Evolutionary conservation across 2,329 filamentous ascomycete genomes (phyloP), one percentile per base, ranked within the genome.

Genomic region (Bipolaris gigantea): DNA sequence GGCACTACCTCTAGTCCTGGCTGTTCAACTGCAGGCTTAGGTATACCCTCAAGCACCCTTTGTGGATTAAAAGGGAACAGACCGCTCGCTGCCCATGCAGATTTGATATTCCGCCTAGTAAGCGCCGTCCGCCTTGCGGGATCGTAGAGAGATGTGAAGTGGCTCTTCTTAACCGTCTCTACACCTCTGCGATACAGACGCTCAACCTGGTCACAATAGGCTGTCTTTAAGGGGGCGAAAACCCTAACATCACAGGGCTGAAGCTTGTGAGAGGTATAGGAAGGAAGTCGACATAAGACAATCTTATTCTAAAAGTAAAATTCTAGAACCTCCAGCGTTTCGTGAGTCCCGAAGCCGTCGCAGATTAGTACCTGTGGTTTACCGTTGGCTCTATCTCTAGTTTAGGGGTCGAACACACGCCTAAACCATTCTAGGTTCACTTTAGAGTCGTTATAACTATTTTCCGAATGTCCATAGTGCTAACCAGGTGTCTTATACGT

Each of bases 41-140:
- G 65, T 16, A 63, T 66, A 55, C 57, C 48, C 56, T 49, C 58
- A 10, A 73, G 62, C 43, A 73, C 69, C 56, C 61, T 70, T n/a
- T 69, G 34, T 60, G 57, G 66, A 51, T 72, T 70, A 42, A 70
- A 71, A 11, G 61, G 68, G 35, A 60, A 65, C 25, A 70, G 53
- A 33, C 68, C 62, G 47, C 53, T 59, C 23, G 56, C 65, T 44
- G 62, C 56, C 57, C 42, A 73, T 2, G 56, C 67, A 19, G 64
- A 45, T 9, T 40, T 57, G 48, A 73, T 73, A 50, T 73, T 75
- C 56, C 56, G 67, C 21, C 23, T 21, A 2, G 62, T 70, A 6
- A 70, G 50, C 13, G 63, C 68, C 39, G 13, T 58, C 25, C 57
- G 44, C 36, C 64, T 56, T 44, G 66, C 65, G 48, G 55, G 62